These are phyloP conservation scores for Prinsepia uniflora DNA, from an alignment of 306 rosid genomes.

Conservation along the genomic window DNA sequence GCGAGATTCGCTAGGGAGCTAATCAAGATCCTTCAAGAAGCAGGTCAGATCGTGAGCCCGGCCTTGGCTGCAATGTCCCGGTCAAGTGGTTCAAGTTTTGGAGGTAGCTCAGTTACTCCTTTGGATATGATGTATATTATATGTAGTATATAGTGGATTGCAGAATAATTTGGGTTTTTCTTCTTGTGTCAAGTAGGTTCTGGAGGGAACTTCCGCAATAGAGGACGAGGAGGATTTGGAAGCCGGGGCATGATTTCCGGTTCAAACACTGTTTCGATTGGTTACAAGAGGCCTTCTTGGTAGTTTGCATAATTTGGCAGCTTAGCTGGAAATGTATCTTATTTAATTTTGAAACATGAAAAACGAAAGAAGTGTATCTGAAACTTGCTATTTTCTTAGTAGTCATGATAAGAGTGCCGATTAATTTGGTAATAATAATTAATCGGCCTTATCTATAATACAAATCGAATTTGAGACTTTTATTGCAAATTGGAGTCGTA, in stretches of 20 bases:
- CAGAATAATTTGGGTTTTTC: constrained; percentile 7
- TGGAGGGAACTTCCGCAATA: constrained; percentile 60
- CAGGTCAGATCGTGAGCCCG: constrained; percentile 71
- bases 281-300: constrained; percentile 60
- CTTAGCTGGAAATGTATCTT: background rate
- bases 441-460: too few species aligned
- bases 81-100: constrained; percentile 44
- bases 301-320: constrained; percentile 19
- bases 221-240: constrained; percentile 80
- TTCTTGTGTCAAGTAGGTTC: constrained; percentile 37
- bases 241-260: constrained; percentile 59
- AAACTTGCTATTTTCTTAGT: background rate
- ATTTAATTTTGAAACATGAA: background rate
- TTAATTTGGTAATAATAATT: too few species aligned
- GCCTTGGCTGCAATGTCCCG: constrained; percentile 56
- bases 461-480: too few species aligned
- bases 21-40: constrained; percentile 77
- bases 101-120: constrained; percentile 32
- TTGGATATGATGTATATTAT: background rate
- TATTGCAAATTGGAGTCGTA: too few species aligned
- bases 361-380: background rate
- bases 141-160: background rate
- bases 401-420: background rate
- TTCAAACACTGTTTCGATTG: constrained; percentile 65
- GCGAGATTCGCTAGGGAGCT: constrained; percentile 67